Evolutionary conservation across 805 yeast genomes (phyloP), one percentile per base, ranked within the genome.

Genomic region (Kluyveromyces wickerhamii): DNA sequence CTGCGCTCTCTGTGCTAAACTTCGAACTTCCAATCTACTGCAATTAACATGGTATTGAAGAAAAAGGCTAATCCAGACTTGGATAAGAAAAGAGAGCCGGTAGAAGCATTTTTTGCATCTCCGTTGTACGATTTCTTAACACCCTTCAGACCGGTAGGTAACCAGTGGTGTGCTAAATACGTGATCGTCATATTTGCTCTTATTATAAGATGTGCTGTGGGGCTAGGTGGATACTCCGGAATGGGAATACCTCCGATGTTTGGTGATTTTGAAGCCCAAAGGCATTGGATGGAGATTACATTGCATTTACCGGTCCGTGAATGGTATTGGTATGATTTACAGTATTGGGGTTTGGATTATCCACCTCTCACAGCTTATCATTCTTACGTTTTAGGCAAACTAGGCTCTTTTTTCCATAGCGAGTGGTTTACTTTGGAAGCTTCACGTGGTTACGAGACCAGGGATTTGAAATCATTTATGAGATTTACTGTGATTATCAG

Each of bases 211-310:
- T 71, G 84, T 35, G 95, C 94, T 1, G 79, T 89, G 15, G 95
- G 96, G 0, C 64, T 88, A 23, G 98, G 97, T 1, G 71, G 86
- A 4, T 88, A 75, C 52, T 85, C 95, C 15, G 98, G 98, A 0
- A 54, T 58, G 41, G 60, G 61, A 7, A 62, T 67, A 2, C 76
- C 82, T 7, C 97, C 97, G 4, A 74, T 85, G 74, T 77, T 66
- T 63, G 98, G 98, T 5, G 98, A 92, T 54, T 89, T 92, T 51
- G 98, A 92, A 57, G 97, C 97, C 0, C 98, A 92, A 57, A 72
- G 98, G 45, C 98, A 89, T 57, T 92, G 98, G 98, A 70, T 92
- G 73, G 98, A 92, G 55, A 66, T 89, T 35, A 89, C 97, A 0
- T 75, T 68, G 25, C 75, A 77, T 46, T 56, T 88, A 32, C 92